These are phyloP conservation scores for Parachaetomium inaequale DNA, from an alignment of 495 filamentous ascomycete species.

Conservation along the genomic window DNA sequence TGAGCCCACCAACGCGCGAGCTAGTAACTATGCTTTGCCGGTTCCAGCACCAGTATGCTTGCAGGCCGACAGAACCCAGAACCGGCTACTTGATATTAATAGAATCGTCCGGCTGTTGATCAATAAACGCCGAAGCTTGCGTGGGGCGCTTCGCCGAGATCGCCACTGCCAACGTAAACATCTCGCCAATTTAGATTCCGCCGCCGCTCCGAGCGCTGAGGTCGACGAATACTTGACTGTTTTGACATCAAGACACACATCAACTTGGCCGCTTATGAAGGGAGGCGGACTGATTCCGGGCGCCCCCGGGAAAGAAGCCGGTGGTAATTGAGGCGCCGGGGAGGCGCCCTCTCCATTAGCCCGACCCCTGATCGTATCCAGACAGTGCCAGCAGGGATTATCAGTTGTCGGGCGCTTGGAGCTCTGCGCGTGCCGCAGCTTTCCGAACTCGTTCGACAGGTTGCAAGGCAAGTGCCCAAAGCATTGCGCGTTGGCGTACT, in stretches of 20 bases:
- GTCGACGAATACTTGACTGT: too few relatives aligned
- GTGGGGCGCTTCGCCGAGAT: background rate
- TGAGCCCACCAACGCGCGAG: background rate
- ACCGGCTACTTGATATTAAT: constrained; percentile 13
- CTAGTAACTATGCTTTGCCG: too few relatives aligned
- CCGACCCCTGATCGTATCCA: background rate
- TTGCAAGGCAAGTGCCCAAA: too few relatives aligned
- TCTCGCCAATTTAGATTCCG: background rate
- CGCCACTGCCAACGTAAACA: background rate
- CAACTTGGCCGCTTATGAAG: too few relatives aligned
- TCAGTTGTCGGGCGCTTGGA: background rate
- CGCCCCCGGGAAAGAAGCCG: background rate
- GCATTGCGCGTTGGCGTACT: too few relatives aligned
- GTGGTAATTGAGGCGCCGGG: background rate
- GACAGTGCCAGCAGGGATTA: background rate
- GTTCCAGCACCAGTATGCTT: background rate
- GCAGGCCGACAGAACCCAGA: background rate
- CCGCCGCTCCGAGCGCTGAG: background rate
- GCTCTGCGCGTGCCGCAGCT: constrained; percentile 6
- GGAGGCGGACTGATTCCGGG: too few relatives aligned
- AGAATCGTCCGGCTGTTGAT: constrained; percentile 12
- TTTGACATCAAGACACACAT: too few relatives aligned
- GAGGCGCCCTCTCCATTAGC: background rate
- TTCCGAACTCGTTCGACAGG: too few relatives aligned
- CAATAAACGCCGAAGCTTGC: background rate